Evolutionary conservation across 2,329 filamentous ascomycete genomes (phyloP).

Genomic region (Clonostachys solani): DNA sequence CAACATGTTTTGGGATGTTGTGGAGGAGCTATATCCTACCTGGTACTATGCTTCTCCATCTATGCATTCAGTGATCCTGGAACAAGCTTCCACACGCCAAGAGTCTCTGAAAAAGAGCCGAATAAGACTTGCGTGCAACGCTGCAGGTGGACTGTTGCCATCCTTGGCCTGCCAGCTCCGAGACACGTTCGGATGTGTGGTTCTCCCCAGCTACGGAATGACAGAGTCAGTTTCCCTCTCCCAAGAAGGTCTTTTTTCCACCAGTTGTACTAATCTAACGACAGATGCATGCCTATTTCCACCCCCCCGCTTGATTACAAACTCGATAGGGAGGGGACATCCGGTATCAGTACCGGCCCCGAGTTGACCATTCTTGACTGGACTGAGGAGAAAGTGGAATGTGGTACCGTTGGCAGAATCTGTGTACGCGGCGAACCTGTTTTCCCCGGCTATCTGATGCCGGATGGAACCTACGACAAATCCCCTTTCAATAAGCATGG

Average conservation of each 20-base stretch:
- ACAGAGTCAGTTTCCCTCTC: slow-evolving; percentile 35
- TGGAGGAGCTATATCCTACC: slow-evolving; percentile 39
- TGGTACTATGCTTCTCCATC: slow-evolving; percentile 57
- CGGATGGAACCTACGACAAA: slow-evolving; percentile 34
- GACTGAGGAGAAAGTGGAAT: slow-evolving; percentile 19
- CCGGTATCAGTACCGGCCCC: slow-evolving; percentile 45
- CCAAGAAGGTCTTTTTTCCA: too few relatives aligned
- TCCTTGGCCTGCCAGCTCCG: slow-evolving; percentile 42
- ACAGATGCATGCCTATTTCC: slow-evolving; percentile 51
- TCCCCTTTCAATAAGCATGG: slow-evolving; percentile 40
- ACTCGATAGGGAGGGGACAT: slow-evolving; percentile 47
- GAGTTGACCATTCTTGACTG: slow-evolving; percentile 44
- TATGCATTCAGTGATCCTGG: slow-evolving; percentile 51
- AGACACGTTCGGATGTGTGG: slow-evolving; percentile 43
- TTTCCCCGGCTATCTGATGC: slow-evolving; percentile 43
- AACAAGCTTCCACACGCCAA: slow-evolving; percentile 31
- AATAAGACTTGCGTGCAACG: slow-evolving; percentile 51
- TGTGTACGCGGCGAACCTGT: slow-evolving; percentile 46
- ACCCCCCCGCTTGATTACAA: slow-evolving; percentile 48
- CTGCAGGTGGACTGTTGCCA: slow-evolving; percentile 47
- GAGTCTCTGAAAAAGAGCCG: slow-evolving; percentile 32
- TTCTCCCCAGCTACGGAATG: slow-evolving; percentile 56
- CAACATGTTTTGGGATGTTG: slow-evolving; percentile 50
- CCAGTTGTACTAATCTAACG: not conserved
- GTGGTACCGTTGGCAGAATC: slow-evolving; percentile 38